These are phyloP conservation scores for Paramecium sexaurelia DNA, from an alignment of 73 alveolate genomes.

Conservation along the genomic window DNA sequence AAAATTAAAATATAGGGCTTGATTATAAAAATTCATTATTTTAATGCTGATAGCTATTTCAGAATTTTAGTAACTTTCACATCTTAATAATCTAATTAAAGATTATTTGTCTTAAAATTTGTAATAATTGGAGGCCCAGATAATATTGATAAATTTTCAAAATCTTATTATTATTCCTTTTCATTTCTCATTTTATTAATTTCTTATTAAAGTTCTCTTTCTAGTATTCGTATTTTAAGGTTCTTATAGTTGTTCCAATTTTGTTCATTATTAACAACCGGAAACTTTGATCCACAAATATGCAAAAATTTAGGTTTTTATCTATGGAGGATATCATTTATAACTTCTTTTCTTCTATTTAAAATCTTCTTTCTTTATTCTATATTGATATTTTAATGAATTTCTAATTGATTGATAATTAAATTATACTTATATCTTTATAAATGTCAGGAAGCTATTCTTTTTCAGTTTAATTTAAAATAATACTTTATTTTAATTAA, in stretches of 20 bases:
- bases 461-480: not conserved
- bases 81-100: not conserved
- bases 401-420: not conserved
- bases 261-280: not conserved
- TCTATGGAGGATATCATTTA: not conserved
- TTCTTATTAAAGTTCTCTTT: not conserved
- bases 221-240: not conserved
- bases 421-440: not conserved
- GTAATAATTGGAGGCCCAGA: not conserved
- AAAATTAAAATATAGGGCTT: no score
- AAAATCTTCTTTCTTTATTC: not conserved
- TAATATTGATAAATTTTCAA: not conserved
- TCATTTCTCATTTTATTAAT: not conserved
- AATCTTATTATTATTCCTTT: not conserved
- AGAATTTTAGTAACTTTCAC: not conserved
- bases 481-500: not conserved
- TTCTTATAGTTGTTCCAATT: not conserved
- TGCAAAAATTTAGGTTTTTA: slow-evolving; percentile 1
- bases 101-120: not conserved
- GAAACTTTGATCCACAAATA: slow-evolving; percentile 21
- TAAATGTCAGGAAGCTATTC: not conserved
- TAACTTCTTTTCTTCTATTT: not conserved
- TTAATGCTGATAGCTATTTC: not conserved
- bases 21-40: not conserved
- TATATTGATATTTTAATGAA: not conserved